phyloP scores from a whole-genome alignment of 2,329 filamentous ascomycete genomes.

The Trichoderma sp. region DNA sequence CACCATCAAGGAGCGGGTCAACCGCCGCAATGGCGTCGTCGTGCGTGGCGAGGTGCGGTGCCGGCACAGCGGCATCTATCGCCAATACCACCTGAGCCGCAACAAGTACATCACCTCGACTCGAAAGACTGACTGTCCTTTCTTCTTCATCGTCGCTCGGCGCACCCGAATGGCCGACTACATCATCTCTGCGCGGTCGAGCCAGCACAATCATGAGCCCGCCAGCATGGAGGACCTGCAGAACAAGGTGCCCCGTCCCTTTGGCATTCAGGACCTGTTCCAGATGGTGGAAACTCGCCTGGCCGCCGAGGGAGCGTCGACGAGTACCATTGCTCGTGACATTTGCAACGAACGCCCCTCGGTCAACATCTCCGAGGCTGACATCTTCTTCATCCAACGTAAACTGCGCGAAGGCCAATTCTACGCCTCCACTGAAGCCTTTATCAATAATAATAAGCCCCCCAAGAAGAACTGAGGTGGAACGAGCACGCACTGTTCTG shows the following conservation, averaged over 20 bases:
- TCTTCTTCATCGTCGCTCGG: slow-evolving; percentile 17
- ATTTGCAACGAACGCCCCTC: slow-evolving; percentile 13
- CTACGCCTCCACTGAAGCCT: slow-evolving; percentile 15
- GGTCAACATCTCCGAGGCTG: slow-evolving; percentile 16
- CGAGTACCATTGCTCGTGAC: slow-evolving; percentile 11
- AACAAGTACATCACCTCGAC: slow-evolving; percentile 19
- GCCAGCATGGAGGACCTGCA: slow-evolving; percentile 15
- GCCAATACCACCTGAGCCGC: slow-evolving; percentile 17
- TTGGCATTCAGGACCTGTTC: slow-evolving; percentile 18
- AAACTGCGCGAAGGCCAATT: slow-evolving; percentile 18
- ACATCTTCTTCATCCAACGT: slow-evolving; percentile 20
- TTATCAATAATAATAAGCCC: slow-evolving; percentile 17
- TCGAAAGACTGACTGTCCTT: slow-evolving; percentile 14
- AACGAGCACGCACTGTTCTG: neutral
- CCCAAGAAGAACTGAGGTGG: slow-evolving; percentile 11
- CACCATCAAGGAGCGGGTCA: slow-evolving; percentile 18
- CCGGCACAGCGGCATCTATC: slow-evolving; percentile 17
- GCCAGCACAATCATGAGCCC: slow-evolving; percentile 17
- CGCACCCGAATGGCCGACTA: slow-evolving; percentile 18
- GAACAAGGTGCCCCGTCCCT: slow-evolving; percentile 15
- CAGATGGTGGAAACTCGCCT: slow-evolving; percentile 13
- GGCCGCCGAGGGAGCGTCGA: slow-evolving; percentile 3
- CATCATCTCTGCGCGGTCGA: slow-evolving; percentile 16
- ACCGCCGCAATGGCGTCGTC: slow-evolving; percentile 15
- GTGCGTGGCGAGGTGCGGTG: slow-evolving; percentile 16